Percentiles rank a stretch among this genome's conserved stretches.
Evolutionary conservation across 306 rosid genomes (phyloP).

Genomic region (Bauhinia variegata): DNA sequence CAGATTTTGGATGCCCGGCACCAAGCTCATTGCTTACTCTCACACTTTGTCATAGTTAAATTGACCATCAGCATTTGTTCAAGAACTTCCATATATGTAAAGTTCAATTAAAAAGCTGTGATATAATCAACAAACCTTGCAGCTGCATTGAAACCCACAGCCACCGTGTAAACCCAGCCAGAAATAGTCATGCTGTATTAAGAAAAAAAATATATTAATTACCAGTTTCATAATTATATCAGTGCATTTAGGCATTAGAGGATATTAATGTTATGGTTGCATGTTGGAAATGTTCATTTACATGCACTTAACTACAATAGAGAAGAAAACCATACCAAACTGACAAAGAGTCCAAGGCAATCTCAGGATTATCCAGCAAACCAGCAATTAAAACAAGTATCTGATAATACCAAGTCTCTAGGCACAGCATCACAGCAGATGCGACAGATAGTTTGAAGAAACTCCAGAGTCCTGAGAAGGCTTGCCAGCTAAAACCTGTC

Average conservation of each 20-base stretch:
- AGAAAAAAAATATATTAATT: not conserved
- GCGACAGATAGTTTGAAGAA: conserved; percentile 61
- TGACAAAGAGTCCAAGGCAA: conserved; percentile 56
- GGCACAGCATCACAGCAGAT: conserved; percentile 81
- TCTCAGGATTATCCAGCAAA: conserved; percentile 51
- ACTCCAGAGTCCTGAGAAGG: conserved; percentile 53
- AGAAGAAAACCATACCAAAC: conserved; percentile 44
- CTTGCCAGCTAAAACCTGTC: conserved; percentile 53
- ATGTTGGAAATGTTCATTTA: no score
- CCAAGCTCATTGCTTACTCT: conserved; percentile 64
- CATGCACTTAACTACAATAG: no score
- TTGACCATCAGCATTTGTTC: no score
- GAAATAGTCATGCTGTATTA: conserved; percentile 48
- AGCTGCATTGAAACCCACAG: conserved; percentile 66
- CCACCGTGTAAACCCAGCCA: conserved; percentile 50
- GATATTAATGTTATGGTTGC: no score
- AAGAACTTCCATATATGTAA: no score
- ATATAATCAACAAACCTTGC: conserved; percentile 44
- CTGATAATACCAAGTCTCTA: conserved; percentile 81
- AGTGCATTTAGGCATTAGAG: no score
- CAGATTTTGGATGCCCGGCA: conserved; percentile 61
- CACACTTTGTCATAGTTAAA: conserved; percentile 39
- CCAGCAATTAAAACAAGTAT: conserved; percentile 61
- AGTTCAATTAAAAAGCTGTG: no score
- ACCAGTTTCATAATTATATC: not conserved